These are phyloP conservation scores for Fusarium fracticaudum DNA, from an alignment of 2,329 filamentous ascomycete genomes.

Conservation along the genomic window DNA sequence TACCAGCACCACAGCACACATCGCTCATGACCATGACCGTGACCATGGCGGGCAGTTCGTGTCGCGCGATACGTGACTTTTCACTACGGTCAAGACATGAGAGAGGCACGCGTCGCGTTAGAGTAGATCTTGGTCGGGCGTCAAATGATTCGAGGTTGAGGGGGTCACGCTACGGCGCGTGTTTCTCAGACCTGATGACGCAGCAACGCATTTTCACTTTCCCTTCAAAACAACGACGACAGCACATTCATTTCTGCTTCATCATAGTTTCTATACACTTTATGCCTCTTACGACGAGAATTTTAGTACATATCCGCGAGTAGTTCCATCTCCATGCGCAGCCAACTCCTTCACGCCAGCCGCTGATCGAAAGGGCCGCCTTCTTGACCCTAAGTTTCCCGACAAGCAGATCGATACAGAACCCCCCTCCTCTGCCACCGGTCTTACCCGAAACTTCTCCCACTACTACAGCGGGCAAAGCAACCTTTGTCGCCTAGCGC, in stretches of 20 bases:
- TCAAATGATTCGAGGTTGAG: too few relatives aligned
- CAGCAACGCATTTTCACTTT: not conserved
- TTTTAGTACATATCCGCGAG: not conserved
- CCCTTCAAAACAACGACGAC: not conserved
- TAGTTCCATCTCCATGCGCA: fast-evolving
- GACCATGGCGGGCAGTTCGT: not conserved
- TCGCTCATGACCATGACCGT: too few relatives aligned
- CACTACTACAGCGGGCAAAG: fast-evolving
- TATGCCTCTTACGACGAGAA: fast-evolving
- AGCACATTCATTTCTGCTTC: not conserved
- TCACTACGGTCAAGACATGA: fast-evolving
- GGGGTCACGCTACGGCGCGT: not conserved
- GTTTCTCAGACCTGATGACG: not conserved
- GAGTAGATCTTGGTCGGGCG: not conserved
- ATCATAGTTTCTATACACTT: fast-evolving
- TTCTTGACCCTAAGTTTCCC: too few relatives aligned
- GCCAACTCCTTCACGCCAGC: too few relatives aligned
- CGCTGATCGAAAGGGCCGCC: not conserved
- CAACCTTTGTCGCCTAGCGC: fast-evolving
- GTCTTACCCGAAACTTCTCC: fast-evolving
- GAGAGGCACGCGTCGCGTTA: fast-evolving
- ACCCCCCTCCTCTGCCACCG: fast-evolving
- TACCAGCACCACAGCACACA: not conserved
- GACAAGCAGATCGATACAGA: not conserved
- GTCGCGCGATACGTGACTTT: fast-evolving